Conservation (phyloP, 352 stramenopile genomes). For the Phytophthora hibernalis region DNA sequence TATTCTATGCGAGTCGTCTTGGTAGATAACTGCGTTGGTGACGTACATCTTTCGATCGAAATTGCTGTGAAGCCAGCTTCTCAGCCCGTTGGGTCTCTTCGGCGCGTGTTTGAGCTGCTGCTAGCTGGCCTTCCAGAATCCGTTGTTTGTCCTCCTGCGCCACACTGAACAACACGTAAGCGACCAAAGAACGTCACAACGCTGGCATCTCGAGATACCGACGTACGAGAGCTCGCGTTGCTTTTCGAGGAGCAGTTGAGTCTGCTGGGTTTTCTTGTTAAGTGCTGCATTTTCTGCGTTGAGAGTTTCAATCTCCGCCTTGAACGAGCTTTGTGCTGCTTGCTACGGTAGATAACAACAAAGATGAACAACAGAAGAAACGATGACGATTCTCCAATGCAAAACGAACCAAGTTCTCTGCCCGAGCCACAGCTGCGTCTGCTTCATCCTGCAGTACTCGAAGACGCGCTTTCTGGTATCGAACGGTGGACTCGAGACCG, state of each 20-base stretch:
- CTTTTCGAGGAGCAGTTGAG: slow-evolving; percentile 76
- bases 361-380: background rate
- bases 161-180: slow-evolving; percentile 36
- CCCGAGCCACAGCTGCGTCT: slow-evolving; percentile 43
- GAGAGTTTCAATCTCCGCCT: slow-evolving; percentile 55
- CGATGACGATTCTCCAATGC: background rate
- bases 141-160: slow-evolving; percentile 78
- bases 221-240: slow-evolving; percentile 76
- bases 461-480: slow-evolving; percentile 79
- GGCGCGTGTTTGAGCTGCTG: slow-evolving; percentile 49
- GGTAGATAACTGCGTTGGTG: background rate
- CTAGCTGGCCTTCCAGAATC: slow-evolving; percentile 73
- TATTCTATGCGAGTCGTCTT: background rate
- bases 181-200: background rate
- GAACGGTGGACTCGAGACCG: slow-evolving; percentile 63
- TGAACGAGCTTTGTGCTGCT: slow-evolving; percentile 40
- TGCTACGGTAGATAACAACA: slow-evolving; percentile 38
- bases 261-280: slow-evolving; percentile 71
- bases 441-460: slow-evolving; percentile 77
- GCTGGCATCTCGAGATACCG: background rate
- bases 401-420: slow-evolving; percentile 56
- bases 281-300: slow-evolving; percentile 53
- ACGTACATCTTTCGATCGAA: slow-evolving; percentile 76
- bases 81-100: slow-evolving; percentile 67
- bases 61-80: slow-evolving; percentile 71